These are phyloP conservation scores for Annulohypoxylon truncatum DNA, from an alignment of 2,329 filamentous ascomycete species.

Conservation along the genomic window DNA sequence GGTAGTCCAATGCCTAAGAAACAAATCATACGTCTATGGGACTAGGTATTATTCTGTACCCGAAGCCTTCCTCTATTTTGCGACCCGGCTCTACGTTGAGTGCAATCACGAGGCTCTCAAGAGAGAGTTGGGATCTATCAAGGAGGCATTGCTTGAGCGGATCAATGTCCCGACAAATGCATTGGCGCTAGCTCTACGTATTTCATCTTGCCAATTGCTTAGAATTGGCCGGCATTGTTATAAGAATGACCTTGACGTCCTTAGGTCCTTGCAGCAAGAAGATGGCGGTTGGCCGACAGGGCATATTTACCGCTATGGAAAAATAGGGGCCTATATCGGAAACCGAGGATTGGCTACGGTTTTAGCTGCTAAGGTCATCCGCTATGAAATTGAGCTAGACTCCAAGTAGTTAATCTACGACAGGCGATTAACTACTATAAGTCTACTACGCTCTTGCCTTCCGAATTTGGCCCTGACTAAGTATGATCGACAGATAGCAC, in stretches of 20 bases:
- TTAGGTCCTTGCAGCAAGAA: conserved; percentile 31
- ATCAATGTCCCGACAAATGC: conserved; percentile 29
- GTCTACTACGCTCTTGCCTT: too few species aligned
- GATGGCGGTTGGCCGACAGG: conserved; percentile 43
- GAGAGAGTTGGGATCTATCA: conserved; percentile 16
- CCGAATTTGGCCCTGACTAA: too few species aligned
- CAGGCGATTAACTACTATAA: too few species aligned
- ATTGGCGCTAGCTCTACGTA: conserved; percentile 31
- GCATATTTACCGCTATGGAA: conserved; percentile 41
- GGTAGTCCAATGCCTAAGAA: conserved; percentile 34
- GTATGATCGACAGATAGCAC: too few species aligned
- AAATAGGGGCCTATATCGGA: conserved; percentile 36
- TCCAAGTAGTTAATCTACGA: too few species aligned
- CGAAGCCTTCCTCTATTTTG: conserved; percentile 41
- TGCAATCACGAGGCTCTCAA: not conserved
- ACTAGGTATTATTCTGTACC: conserved; percentile 34
- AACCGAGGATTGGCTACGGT: conserved; percentile 44
- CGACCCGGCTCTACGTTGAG: conserved; percentile 31
- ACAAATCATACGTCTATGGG: conserved; percentile 36
- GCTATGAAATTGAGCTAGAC: not conserved
- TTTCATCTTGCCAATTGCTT: conserved; percentile 31
- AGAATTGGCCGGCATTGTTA: conserved; percentile 9
- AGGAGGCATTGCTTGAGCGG: conserved; percentile 21
- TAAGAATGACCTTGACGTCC: conserved; percentile 30
- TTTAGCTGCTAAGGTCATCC: conserved; percentile 32